Base-by-base conservation (phyloP, 129 eudicot species). In the Ambrosia trifida region DNA sequence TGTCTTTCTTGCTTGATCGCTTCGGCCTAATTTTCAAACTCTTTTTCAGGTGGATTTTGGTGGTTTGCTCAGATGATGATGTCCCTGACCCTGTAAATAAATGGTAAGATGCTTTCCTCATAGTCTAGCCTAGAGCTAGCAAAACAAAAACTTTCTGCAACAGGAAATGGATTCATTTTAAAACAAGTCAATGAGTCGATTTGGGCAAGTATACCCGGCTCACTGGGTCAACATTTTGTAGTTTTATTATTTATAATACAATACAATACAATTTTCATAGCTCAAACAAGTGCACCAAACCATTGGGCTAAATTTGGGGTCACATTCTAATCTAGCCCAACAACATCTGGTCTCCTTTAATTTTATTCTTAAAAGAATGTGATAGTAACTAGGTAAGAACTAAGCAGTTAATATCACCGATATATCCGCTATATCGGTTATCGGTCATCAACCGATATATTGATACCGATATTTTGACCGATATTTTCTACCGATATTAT, bases 1-100 rank as follows among this genome's bases (percentile, higher is more conserved):
- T 86, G 49, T 83, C 88, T 79, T 81, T 86, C 61, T 80, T 87
- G 66, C 70, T 82, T 24, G 83, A 61, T 50, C 68, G 76, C 76
- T 82, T 91, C 19, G 79, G 12, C 77, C 77, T 78, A 46, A 92
- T 75, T 72, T 83, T 89, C 77, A 87, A 10, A 80, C 84, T 76
- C 89, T 85, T 92, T 85, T 89, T 89, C 88, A 89, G 9, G 69
- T 80, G 78, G 56, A 89, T 89, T 71, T 80, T 89, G 36, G 20
- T 78, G 18, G 84, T 79, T 46, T 81, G 84, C 70, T 77, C 33
- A 14, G 91, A 82, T 47, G 91, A 82, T 47, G 91, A 50, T 51
- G 76, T 4, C 65, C 43, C 82, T 71, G 82, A 63, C 18, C 67
- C 82, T 78, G 82, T 45, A 30, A 43, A 70, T 33, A 24, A 12